phyloP scores from a whole-genome alignment of 768 basidiomycete species.

The Lyophyllum shimeji region DNA sequence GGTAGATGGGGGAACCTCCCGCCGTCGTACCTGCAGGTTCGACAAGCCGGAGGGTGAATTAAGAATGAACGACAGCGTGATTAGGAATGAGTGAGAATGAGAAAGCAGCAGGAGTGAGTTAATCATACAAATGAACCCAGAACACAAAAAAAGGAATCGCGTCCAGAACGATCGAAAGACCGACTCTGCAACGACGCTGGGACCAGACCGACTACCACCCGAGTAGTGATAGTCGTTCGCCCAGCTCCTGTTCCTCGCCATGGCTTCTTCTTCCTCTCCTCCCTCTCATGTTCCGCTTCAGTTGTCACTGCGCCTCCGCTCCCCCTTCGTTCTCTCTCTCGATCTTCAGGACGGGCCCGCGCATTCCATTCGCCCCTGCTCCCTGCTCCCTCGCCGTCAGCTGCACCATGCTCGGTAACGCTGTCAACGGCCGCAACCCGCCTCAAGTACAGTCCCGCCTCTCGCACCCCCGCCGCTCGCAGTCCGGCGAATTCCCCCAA shows the following conservation, averaged over 20 bases:
- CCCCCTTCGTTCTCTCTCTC: slow-evolving; percentile 15
- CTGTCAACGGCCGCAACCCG: slow-evolving; percentile 29
- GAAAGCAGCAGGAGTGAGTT: not conserved
- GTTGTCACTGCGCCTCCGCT: slow-evolving; percentile 13
- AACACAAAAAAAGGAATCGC: not conserved
- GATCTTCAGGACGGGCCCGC: not conserved
- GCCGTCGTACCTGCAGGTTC: not conserved
- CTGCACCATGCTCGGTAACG: slow-evolving; percentile 40
- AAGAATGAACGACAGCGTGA: not conserved
- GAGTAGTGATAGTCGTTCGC: slow-evolving; percentile 60
- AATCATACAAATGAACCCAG: slow-evolving; percentile 17
- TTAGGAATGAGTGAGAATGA: slow-evolving; percentile 3
- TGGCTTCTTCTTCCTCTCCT: slow-evolving; percentile 41
- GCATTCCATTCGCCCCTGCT: not conserved
- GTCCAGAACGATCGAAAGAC: not conserved
- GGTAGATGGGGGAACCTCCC: not conserved
- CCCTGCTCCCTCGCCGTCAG: slow-evolving; percentile 34
- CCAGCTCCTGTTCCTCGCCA: slow-evolving; percentile 68
- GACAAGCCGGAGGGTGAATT: not conserved
- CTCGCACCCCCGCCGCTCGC: slow-evolving; percentile 28
- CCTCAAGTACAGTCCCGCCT: slow-evolving; percentile 18
- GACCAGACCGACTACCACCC: slow-evolving; percentile 50
- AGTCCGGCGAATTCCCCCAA: slow-evolving; percentile 33
- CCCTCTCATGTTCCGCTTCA: slow-evolving; percentile 32
- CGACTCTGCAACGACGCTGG: not conserved